Conservation (phyloP, 345 rosid species). For the Brassica cretica region DNA sequence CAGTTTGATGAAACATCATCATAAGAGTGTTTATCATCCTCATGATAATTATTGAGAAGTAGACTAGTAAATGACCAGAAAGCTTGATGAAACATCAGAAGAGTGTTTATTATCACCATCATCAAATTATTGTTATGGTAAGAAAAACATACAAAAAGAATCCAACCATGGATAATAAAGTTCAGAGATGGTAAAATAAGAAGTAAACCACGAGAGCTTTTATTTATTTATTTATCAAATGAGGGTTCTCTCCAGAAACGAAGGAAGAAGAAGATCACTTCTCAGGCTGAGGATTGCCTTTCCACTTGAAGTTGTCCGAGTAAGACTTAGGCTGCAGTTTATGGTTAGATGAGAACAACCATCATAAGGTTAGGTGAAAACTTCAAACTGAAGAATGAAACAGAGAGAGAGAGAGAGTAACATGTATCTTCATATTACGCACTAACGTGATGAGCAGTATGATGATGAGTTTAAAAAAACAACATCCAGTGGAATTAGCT, state of each 20-base stretch:
- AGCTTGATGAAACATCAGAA: background rate
- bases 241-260: background rate
- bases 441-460: background rate
- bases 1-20: conserved; percentile 44
- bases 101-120: background rate
- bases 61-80: background rate
- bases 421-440: background rate
- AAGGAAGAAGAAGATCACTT: background rate
- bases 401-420: background rate
- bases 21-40: background rate
- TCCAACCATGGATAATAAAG: background rate
- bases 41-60: background rate
- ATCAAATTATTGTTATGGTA: background rate
- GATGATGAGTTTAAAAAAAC: background rate
- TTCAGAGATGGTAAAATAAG: background rate
- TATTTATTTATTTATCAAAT: background rate
- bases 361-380: background rate
- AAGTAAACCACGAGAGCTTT: background rate
- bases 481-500: background rate
- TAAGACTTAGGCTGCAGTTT: background rate
- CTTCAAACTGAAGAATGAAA: background rate
- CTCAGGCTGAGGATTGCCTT: background rate
- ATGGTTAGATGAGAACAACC: background rate
- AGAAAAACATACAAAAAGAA: background rate
- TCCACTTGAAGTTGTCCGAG: conserved; percentile 2